Base-by-base conservation (phyloP, 148 eudicot genomes). In the Amaranthus cruentus region DNA sequence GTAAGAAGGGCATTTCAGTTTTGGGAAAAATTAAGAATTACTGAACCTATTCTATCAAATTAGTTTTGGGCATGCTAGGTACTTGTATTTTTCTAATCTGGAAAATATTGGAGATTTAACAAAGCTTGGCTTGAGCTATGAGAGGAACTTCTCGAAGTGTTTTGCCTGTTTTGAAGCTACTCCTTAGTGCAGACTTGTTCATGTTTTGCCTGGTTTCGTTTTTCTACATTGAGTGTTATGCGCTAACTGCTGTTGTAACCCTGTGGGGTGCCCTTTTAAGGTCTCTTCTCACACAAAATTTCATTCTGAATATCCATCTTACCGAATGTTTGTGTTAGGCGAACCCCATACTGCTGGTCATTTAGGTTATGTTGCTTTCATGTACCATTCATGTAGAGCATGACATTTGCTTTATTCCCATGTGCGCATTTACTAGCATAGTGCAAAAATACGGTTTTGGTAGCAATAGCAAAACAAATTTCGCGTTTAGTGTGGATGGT, bases 141-240 rank as follows among this genome's bases (percentile, higher is more conserved):
- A 55, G 62, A 62, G 69, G 46, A 52, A 62, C 79, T 76, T 18
- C 62, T 62, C 61, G 47, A 21, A 42, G 56, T 21, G 59, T 12
- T 62, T 14, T 54, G 9, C 44, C 62, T 47, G 38, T 46, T 9
- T 54, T 52, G 59, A 15, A 46, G 55, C 9, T 51, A 59, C 73
- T 38, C 51, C n/a, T 51, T n/a, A 57, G 21, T 54, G 59, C 9
- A n/a, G 70, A 15, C n/a, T 42, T 9, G 43, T 21, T 14, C 61
- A 18, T 43, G 62, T 12, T 77, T 18, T 60, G n/a, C 10, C 52
- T 42, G 28, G 6, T 8, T n/a, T 57, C 46, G n/a, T 28, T 6
- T 21, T 18, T 42, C 38, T 60, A 5, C 56, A 15, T 47, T 18
- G 49, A 46, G 11, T 13, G 38, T 54, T 13, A 14, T 62, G 47